These are phyloP conservation scores for Primulina huaijiensis DNA, from an alignment of 257 asterid genomes.

Conservation along the genomic window DNA sequence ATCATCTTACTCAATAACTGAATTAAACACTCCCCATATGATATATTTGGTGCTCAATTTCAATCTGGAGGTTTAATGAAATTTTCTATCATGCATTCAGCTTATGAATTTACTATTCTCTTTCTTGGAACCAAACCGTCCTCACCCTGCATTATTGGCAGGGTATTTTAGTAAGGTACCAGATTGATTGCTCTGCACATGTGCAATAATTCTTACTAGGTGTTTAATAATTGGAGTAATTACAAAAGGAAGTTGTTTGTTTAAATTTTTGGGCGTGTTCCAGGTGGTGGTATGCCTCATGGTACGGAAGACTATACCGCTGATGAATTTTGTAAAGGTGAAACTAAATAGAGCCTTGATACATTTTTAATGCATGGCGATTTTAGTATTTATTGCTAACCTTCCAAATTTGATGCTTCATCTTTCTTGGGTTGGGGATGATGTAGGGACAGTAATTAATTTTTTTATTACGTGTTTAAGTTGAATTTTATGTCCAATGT, in stretches of 20 bases:
- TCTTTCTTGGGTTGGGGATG: too few relatives aligned
- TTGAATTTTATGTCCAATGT: slow-evolving; percentile 15
- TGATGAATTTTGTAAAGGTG: slow-evolving; percentile 96
- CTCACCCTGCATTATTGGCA: slow-evolving; percentile 84
- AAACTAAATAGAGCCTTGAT: background rate
- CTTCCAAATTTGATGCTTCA: too few relatives aligned
- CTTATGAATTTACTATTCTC: slow-evolving; percentile 92
- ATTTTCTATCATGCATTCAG: slow-evolving; percentile 46
- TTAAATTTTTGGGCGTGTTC: slow-evolving; percentile 27
- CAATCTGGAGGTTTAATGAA: slow-evolving; percentile 20
- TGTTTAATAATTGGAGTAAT: slow-evolving; percentile 16
- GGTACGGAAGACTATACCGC: slow-evolving; percentile 80
- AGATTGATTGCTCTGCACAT: slow-evolving; percentile 23
- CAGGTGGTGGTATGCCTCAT: slow-evolving; percentile 94
- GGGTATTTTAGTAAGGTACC: slow-evolving; percentile 96
- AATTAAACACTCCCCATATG: slow-evolving; percentile 3
- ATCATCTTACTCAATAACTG: slow-evolving; percentile 16
- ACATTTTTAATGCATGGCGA: too few relatives aligned
- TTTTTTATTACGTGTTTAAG: background rate
- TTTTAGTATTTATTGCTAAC: too few relatives aligned
- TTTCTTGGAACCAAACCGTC: slow-evolving; percentile 84
- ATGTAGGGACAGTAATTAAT: too few relatives aligned
- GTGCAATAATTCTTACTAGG: slow-evolving; percentile 13
- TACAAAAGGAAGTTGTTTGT: slow-evolving; percentile 27
- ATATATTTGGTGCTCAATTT: slow-evolving; percentile 20